Evolutionary conservation across 768 basidiomycete genomes (phyloP), one percentile per base, ranked within the genome.

Genomic region (Mycena alexandri): DNA sequence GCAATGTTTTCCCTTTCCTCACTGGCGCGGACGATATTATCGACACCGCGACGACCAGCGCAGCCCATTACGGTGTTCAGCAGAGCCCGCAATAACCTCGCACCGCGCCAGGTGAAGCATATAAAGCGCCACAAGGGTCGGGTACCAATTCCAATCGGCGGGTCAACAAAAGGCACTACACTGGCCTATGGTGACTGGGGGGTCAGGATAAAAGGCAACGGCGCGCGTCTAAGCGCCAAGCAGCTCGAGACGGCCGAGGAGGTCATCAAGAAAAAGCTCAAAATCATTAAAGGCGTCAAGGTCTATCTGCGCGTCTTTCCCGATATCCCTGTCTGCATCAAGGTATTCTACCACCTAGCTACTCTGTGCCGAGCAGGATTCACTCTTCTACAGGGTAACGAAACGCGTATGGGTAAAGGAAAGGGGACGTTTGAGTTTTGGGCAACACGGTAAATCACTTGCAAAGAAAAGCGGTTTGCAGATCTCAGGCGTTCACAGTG

Each of bases 321-420:
- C 5, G 96, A 99, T 80, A 90, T 98, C 65, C 96, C 96, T 3
- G 96, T 99, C 66, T 98, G 96, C 83, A 90, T 98, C 61, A 99
- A 99, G 88, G 95, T 94, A 65, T 10, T 48, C 84, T 73, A 10
- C 42, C 17, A 19, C 54, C 53, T 43, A 6, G 33, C 53, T 43
- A 6, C 33, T 5, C 19, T 12, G 12, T 17, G 22, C 14, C 8
- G n/a, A 22, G 2, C 12, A 13, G 6, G 14, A 7, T 8, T 51
- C 47, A 22, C 13, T 68, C 36, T 22, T 24, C 44, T 38, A 29
- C 66, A 95, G 94, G 97, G 98, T 60, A 99, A 98, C 73, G 96
- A 99, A 79, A 96, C 95, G 7, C 93, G 98, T 85, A 98, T 99
- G 98, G 98, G 98, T 56, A 99, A 99, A 81, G 98, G 98, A 65